Evolutionary conservation across 371 early-diverging fungal genomes (phyloP).

Genomic region (Nematocida sp.): DNA sequence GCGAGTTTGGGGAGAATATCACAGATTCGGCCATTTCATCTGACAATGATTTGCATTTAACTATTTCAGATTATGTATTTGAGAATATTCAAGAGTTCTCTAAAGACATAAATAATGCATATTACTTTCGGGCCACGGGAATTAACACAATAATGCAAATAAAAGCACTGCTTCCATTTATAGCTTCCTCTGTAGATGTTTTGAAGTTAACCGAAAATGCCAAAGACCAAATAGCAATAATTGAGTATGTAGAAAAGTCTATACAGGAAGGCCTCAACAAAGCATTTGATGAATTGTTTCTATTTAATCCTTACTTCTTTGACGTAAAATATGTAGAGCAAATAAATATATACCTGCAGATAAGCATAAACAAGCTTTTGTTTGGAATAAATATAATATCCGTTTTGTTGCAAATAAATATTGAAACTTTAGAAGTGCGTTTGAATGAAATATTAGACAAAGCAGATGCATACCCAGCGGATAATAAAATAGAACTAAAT

Average conservation of each 20-base stretch:
- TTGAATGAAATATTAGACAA: too few relatives aligned
- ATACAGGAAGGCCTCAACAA: not conserved
- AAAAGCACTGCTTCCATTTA: not conserved
- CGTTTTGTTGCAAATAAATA: not conserved
- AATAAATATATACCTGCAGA: not conserved
- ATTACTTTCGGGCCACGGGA: not conserved
- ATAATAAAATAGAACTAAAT: not conserved
- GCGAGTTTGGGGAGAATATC: too few relatives aligned
- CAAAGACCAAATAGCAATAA: not conserved
- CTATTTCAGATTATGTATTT: not conserved
- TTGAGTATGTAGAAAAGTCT: not conserved
- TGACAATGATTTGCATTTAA: not conserved
- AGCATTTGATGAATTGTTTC: not conserved
- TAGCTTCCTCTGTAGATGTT: not conserved
- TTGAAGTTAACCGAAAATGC: not conserved
- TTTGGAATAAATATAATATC: not conserved
- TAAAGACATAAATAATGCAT: not conserved
- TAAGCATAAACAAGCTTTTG: not conserved
- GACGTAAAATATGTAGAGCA: not conserved
- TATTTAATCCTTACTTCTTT: not conserved
- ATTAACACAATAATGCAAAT: not conserved
- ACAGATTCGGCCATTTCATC: not conserved
- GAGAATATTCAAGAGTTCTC: not conserved
- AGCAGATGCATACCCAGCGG: not conserved
- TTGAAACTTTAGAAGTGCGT: not conserved